Percentiles rank a stretch among this genome's conserved stretches.
Conservation (phyloP, 176 grass and related monocot genomes). For the Elaeis guineensis region DNA sequence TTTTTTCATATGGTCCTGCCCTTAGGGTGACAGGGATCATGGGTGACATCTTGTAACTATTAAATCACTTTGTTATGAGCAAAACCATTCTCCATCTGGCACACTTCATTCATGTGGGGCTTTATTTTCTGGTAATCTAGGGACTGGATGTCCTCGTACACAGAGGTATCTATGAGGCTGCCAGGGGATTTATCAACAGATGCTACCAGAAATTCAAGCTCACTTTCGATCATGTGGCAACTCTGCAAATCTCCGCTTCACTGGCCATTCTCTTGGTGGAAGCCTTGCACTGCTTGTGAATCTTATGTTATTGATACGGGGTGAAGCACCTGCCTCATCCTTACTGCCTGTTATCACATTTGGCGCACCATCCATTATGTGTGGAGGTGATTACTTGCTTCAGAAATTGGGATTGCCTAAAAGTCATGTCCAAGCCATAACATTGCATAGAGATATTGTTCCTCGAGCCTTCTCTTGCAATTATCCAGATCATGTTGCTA, state of each 20-base stretch:
- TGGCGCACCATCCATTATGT: conserved; percentile 89
- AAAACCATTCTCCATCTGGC: too few relatives aligned
- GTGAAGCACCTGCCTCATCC: conserved; percentile 33
- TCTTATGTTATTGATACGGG: conserved; percentile 72
- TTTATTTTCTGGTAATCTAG: conserved; percentile 14
- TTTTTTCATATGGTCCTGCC: too few relatives aligned
- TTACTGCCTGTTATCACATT: conserved; percentile 80
- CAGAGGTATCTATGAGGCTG: conserved; percentile 88
- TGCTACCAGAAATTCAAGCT: conserved; percentile 66
- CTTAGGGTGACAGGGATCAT: too few relatives aligned
- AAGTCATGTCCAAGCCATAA: conserved; percentile 63
- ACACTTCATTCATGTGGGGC: too few relatives aligned
- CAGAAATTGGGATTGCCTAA: conserved; percentile 48
- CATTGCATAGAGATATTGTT: conserved; percentile 91
- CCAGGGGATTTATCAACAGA: conserved; percentile 84
- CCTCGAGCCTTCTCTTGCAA: conserved; percentile 88
- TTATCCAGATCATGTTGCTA: conserved; percentile 79
- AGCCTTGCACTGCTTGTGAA: conserved; percentile 74
- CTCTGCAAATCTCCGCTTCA: conserved; percentile 50
- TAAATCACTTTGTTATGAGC: too few relatives aligned
- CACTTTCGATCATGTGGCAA: conserved; percentile 36
- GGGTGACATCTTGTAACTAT: too few relatives aligned
- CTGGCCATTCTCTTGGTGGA: conserved; percentile 89
- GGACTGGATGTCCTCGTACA: conserved; percentile 73
- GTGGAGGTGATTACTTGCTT: conserved; percentile 77